Evolutionary conservation across 2,329 filamentous ascomycete genomes (phyloP), one percentile per base, ranked within the genome.

Genomic region (Fusarium lyarnte): DNA sequence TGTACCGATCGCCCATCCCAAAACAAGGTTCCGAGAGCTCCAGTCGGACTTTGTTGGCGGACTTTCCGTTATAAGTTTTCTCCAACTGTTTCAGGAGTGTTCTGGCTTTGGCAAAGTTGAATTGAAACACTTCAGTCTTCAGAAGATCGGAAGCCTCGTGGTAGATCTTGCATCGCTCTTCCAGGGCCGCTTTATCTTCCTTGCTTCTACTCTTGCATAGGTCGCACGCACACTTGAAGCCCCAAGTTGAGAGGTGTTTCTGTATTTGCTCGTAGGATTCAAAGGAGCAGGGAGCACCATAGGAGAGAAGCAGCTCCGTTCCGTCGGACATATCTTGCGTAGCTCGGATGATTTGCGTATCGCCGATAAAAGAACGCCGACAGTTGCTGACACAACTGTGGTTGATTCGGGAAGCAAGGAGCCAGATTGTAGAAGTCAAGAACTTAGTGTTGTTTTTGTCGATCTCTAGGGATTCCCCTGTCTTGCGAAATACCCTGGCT

Each of bases 311-410:
- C 11, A 90, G 70, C 75, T 90, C 87, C 0, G 86, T 83, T 33
- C 80, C 79, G 0, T 83, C 69, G 0, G 80, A 69, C 1, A 90
- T 76, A 46, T 87, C 82, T 14, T 72, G 72, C 0, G 82, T 77
- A 0, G 87, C 87, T 12, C 86, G 85, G 27, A 89, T 55, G 12
- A 89, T 81, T 69, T 83, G 81, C 80, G 90, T 82, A 71, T 90
- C 87, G 6, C 87, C 87, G 41, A 89, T 86, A 73, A 88, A 89
- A 2, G 82, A 77, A 21, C 85, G 85, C 0, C 63, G 66, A 23
- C 82, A 83, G 70, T 88, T 90, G 14, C 76, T 75, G 8, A 82
- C 23, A 74, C 88, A 90, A 16, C 81, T 82, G 68, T 90, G 87
- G 63, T 90, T 90, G 69, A 88, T 83, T 60, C 81, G 80, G 0